Evolutionary conservation across 2,329 filamentous ascomycete species (phyloP).

Genomic region (Neospermospora avenae): DNA sequence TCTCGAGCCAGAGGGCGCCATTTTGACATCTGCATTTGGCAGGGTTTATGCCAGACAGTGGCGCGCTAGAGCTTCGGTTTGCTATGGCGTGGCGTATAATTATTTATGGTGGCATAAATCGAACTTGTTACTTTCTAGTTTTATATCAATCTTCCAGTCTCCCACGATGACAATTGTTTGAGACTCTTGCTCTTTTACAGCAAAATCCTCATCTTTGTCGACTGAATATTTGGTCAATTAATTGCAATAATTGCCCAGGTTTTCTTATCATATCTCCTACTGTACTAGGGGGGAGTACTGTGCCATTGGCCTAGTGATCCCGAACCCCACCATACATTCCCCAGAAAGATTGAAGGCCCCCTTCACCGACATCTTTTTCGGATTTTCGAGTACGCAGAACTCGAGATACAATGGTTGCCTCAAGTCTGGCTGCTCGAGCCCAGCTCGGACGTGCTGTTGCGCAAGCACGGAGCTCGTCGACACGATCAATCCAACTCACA

Average conservation of each 20-base stretch:
- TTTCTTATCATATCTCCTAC: slow-evolving; percentile 8
- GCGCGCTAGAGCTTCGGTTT: slow-evolving; percentile 4
- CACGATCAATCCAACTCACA: slow-evolving; percentile 18
- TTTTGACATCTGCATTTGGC: slow-evolving; percentile 7
- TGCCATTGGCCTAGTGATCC: slow-evolving; percentile 13
- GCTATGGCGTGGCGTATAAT: slow-evolving; percentile 6
- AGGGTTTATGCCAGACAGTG: slow-evolving; percentile 6
- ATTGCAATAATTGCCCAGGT: not conserved
- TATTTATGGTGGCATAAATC: not conserved
- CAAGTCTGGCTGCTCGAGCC: slow-evolving; percentile 25
- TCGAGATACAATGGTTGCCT: slow-evolving; percentile 26
- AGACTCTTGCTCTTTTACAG: not conserved
- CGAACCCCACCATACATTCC: slow-evolving; percentile 23
- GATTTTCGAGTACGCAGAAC: slow-evolving; percentile 3
- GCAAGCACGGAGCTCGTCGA: slow-evolving; percentile 17
- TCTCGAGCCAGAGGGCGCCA: not conserved
- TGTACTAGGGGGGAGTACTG: slow-evolving; percentile 16
- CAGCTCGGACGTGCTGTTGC: slow-evolving; percentile 25
- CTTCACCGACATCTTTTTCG: slow-evolving; percentile 19
- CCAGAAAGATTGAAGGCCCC: not conserved
- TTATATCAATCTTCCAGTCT: slow-evolving; percentile 1
- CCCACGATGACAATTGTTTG: too few species aligned
- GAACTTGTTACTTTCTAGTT: not conserved
- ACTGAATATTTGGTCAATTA: not conserved
- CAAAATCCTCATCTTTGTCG: not conserved